Percentiles rank a stretch among this genome's conserved stretches.
phyloP scores from a whole-genome alignment of 164 flowering plant species.

The Akebia trifoliata region DNA sequence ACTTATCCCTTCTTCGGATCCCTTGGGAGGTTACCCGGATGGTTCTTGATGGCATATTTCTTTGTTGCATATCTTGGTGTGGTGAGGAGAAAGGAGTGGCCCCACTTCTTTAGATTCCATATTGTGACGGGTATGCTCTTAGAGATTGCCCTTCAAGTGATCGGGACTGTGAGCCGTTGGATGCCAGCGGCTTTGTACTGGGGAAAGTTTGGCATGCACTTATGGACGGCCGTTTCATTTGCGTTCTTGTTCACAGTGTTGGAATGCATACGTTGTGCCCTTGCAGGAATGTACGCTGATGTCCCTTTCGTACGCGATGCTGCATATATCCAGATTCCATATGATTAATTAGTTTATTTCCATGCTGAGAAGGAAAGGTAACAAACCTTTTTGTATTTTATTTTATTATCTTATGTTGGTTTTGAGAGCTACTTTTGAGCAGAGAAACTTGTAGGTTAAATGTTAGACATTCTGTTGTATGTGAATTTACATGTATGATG shows the following conservation, averaged over 20 bases:
- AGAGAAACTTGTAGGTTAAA: too few species aligned
- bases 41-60: conserved; percentile 78
- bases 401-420: too few species aligned
- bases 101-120: conserved; percentile 89
- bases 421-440: too few species aligned
- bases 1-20: conserved; percentile 66
- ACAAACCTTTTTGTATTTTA: too few species aligned
- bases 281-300: conserved; percentile 87
- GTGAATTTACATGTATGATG: too few species aligned
- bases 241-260: conserved; percentile 70
- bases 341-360: conserved; percentile 58
- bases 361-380: too few species aligned
- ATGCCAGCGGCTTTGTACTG: conserved; percentile 61
- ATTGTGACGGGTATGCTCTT: conserved; percentile 83
- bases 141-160: conserved; percentile 66
- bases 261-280: conserved; percentile 69
- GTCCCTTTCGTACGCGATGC: conserved; percentile 82
- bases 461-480: too few species aligned
- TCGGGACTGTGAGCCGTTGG: conserved; percentile 67
- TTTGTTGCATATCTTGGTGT: conserved; percentile 63
- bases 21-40: conserved; percentile 57
- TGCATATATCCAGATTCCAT: conserved; percentile 84
- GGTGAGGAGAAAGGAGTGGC: conserved; percentile 86
- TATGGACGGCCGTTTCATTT: conserved; percentile 68
- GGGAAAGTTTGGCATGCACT: conserved; percentile 83